A percentile compares a stretch with the other conserved stretches of the same genome.
These are phyloP conservation scores for Cladophialophora exuberans DNA, from an alignment of 2,329 filamentous ascomycete genomes.

Conservation along the genomic window DNA sequence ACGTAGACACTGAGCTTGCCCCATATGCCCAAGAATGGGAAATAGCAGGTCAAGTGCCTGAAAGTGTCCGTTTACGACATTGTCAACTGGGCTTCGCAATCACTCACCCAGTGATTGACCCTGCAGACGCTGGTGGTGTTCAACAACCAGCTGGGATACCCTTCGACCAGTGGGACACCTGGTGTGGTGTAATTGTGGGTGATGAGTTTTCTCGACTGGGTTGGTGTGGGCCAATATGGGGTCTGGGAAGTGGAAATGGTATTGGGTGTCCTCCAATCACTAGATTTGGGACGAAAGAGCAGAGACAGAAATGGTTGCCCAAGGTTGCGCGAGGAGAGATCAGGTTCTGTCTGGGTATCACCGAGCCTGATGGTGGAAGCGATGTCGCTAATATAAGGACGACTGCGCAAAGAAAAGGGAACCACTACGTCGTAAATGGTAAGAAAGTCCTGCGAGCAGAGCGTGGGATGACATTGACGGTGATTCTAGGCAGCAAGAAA, in stretches of 20 bases:
- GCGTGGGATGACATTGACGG: background rate
- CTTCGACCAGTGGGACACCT: slow-evolving; percentile 73
- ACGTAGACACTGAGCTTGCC: slow-evolving; percentile 65
- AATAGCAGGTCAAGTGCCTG: slow-evolving; percentile 64
- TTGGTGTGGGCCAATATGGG: slow-evolving; percentile 61
- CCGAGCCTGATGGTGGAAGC: slow-evolving; percentile 73
- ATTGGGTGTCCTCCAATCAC: slow-evolving; percentile 70
- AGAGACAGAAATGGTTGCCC: slow-evolving; percentile 69
- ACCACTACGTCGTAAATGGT: slow-evolving; percentile 71
- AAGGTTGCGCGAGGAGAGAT: slow-evolving; percentile 68
- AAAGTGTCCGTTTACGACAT: slow-evolving; percentile 67
- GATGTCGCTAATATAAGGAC: slow-evolving; percentile 76
- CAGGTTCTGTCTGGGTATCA: slow-evolving; percentile 75
- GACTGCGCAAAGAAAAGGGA: slow-evolving; percentile 67
- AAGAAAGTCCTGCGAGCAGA: background rate
- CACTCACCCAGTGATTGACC: slow-evolving; percentile 69
- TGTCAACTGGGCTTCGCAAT: slow-evolving; percentile 68
- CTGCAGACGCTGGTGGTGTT: slow-evolving; percentile 64
- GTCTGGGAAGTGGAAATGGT: slow-evolving; percentile 67
- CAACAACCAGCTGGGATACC: slow-evolving; percentile 68
- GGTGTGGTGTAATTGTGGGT: slow-evolving; percentile 69
- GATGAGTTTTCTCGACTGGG: slow-evolving; percentile 73
- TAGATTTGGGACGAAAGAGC: slow-evolving; percentile 64
- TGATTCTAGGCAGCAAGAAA: slow-evolving; percentile 62
- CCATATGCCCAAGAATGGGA: slow-evolving; percentile 72